A percentile compares a stretch with the other conserved stretches of the same genome.
These are phyloP conservation scores for Hericium erinaceus DNA, from an alignment of 768 basidiomycete species.

Conservation along the genomic window DNA sequence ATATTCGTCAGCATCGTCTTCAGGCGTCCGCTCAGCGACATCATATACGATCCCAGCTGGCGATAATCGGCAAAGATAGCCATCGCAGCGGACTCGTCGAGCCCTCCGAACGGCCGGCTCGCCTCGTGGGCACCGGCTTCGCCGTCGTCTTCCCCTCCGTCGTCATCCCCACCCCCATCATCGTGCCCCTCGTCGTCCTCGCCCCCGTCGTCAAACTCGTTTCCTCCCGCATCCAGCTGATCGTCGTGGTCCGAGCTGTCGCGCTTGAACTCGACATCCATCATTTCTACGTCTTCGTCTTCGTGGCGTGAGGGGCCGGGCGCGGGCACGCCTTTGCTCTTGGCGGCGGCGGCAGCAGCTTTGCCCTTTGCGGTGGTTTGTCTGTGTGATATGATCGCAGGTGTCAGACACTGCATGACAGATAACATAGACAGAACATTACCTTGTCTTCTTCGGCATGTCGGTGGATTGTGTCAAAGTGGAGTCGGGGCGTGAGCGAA, in stretches of 20 bases:
- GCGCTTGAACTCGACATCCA: conserved; percentile 51
- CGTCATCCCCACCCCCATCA: conserved; percentile 34
- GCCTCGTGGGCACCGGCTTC: conserved; percentile 24
- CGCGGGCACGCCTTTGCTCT: conserved; percentile 40
- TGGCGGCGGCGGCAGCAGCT: conserved; percentile 32
- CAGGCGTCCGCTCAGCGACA: conserved; percentile 77
- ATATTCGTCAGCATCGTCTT: conserved; percentile 88
- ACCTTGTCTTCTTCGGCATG: conserved; percentile 77
- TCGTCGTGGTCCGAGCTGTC: conserved; percentile 38
- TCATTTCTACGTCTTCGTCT: conserved; percentile 72
- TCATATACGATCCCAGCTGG: conserved; percentile 87
- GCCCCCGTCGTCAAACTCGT: conserved; percentile 37
- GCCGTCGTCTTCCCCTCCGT: conserved; percentile 27
- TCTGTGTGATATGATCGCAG: conserved; percentile 27
- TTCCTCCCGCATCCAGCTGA: conserved; percentile 32
- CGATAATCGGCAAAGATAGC: conserved; percentile 84
- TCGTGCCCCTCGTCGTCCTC: conserved; percentile 30
- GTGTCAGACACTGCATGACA: conserved; percentile 2
- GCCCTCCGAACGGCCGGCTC: conserved; percentile 16
- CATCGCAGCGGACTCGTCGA: conserved; percentile 66
- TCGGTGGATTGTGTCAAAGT: conserved; percentile 32
- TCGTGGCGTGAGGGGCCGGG: conserved; percentile 56
- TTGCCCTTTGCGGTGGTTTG: conserved; percentile 30
- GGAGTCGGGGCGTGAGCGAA: conserved; percentile 47
- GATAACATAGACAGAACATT: conserved; percentile 7